A percentile compares a stretch with the other conserved stretches of the same genome.
phyloP scores from a whole-genome alignment of 202 grass and related monocot species.

The Zizania palustris region DNA sequence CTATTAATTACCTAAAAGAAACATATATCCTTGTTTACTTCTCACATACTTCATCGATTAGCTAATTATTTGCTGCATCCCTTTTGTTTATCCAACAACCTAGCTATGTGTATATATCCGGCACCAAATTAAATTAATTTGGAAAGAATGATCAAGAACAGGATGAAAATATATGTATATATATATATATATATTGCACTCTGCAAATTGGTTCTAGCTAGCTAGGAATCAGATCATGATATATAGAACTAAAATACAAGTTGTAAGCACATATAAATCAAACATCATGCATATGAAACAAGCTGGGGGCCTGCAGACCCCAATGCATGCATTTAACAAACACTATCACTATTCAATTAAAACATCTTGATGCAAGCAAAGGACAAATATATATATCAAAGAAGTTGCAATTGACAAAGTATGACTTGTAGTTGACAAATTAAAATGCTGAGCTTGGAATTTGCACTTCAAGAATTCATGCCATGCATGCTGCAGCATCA shows the following conservation, averaged over 20 bases:
- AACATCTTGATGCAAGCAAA: conserved; percentile 25
- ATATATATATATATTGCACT: conserved; percentile 25
- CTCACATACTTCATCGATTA: conserved; percentile 19
- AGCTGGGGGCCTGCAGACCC: not conserved
- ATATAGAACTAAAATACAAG: not conserved
- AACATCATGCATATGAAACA: not conserved
- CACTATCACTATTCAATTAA: conserved; percentile 4
- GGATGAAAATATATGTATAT: not conserved
- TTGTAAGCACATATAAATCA: not conserved
- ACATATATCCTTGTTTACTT: conserved; percentile 34
- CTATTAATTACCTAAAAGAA: conserved; percentile 21
- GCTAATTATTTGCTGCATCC: not conserved
- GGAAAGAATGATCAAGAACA: not conserved
- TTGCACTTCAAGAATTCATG: conserved; percentile 35
- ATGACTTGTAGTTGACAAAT: not conserved
- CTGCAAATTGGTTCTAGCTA: not conserved
- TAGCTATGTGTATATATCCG: not conserved
- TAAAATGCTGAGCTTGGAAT: not conserved
- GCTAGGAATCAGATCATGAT: not conserved
- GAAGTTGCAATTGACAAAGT: not conserved
- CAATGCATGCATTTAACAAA: not conserved
- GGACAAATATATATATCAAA: not conserved
- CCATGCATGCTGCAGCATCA: conserved; percentile 2
- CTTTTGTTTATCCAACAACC: not conserved
- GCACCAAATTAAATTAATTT: not conserved